phyloP scores from a whole-genome alignment of 192 early-diverging fungal genomes.

The Dimargaris cristalligena region DNA sequence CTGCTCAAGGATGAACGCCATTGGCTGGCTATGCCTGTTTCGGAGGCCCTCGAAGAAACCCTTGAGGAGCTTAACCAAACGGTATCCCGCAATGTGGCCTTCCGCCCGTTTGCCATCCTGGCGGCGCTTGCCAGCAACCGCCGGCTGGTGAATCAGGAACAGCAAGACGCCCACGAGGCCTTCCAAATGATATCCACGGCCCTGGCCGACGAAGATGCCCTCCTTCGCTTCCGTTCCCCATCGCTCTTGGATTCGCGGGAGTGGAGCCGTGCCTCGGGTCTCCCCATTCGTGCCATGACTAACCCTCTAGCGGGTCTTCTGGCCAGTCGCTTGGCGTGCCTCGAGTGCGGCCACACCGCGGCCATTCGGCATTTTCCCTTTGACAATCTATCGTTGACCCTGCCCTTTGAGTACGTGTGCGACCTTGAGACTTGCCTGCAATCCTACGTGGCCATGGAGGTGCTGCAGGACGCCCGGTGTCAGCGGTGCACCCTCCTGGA shows the following conservation, averaged over 20 bases:
- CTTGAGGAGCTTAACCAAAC: conserved; percentile 27
- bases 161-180: conserved; percentile 83
- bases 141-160: conserved; percentile 46
- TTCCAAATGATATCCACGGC: conserved; percentile 62
- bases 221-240: background rate
- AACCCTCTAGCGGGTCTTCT: conserved; percentile 35
- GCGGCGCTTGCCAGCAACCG: conserved; percentile 36
- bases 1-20: conserved; percentile 5
- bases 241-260: background rate
- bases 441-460: conserved; percentile 45
- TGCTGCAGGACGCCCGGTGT: conserved; percentile 48
- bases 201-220: conserved; percentile 41
- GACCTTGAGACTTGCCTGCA: conserved; percentile 45
- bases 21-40: conserved; percentile 26
- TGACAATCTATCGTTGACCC: conserved; percentile 47
- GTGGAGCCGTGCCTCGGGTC: background rate
- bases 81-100: conserved; percentile 25
- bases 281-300: background rate
- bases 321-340: conserved; percentile 49
- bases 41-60: conserved; percentile 32
- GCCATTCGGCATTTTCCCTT: conserved; percentile 56
- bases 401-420: conserved; percentile 33
- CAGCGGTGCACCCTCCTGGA: conserved; percentile 36
- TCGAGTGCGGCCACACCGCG: conserved; percentile 54
- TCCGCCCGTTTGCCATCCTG: conserved; percentile 44